Base-by-base conservation (phyloP, 495 filamentous ascomycete species). In the Penicillium flavigenum region DNA sequence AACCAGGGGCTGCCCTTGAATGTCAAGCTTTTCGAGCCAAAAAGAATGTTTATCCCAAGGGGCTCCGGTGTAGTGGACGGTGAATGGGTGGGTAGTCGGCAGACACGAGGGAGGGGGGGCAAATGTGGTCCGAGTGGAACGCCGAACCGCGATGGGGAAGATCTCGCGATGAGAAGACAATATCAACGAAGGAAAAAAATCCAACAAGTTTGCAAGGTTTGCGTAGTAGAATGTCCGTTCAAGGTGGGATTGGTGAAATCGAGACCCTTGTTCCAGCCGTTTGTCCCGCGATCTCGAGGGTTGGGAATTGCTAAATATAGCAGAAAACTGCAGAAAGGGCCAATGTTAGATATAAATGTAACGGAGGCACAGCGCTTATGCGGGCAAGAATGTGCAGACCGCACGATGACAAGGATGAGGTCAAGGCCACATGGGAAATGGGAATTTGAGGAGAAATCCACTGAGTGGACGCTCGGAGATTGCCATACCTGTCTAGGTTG, bases 241-340 rank as follows among this genome's bases (percentile, higher is more conserved):
- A 55, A 55, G 44, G 22, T 48, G 31, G 41, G 51, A 39, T 63
- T 54, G 56, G 53, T 20, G 43, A 44, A 56, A 47, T 51, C 55
- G 51, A 52, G 52, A 47, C 54, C 48, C 61, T 64, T 63, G 59
- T 67, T 67, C 70, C 65, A 64, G 59, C 44, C 59, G 60, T 54
- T 59, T 29, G 66, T 63, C 61, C 60, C 58, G 66, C 62, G 64
- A 65, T 63, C 60, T 60, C 58, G 63, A 73, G 60, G 62, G 57
- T 29, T 65, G 53, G 53, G 16, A 47, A 63, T 64, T 74, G 63
- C 72, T 75, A 75, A 75, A 69, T 72, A 70, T 75, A 75, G 72
- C 69, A 69, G 67, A 66, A 66, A 66, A 41, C 67, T 67, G 66
- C 61, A 65, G 63, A 62, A 58, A 66, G 58, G 57, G 51, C 58